phyloP scores from a whole-genome alignment of 495 filamentous ascomycete species.

The Cercophora newfieldiana region DNA sequence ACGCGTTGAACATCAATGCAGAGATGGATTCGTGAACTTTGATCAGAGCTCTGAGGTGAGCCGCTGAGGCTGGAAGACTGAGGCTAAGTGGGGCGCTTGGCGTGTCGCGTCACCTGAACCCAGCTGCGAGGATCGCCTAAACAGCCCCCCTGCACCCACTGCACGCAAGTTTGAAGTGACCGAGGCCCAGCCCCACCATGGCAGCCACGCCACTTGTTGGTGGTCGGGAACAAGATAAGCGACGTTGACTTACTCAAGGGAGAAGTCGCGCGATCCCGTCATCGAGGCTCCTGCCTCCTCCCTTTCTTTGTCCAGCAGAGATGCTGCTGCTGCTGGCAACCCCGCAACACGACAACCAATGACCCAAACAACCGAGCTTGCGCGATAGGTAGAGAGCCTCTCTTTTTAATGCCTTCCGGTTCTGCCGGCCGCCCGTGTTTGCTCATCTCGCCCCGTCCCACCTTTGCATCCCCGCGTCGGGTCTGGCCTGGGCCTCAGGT shows the following conservation, averaged over 20 bases:
- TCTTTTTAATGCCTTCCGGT: neutral
- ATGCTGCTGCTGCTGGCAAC: neutral
- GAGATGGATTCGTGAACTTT: neutral
- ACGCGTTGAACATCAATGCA: neutral
- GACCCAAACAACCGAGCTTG: neutral
- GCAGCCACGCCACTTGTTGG: neutral
- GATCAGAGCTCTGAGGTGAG: too few species aligned
- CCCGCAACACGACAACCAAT: neutral
- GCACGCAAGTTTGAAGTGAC: neutral
- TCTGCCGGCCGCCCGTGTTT: neutral
- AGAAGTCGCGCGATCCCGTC: neutral
- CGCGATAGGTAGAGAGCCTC: constrained; percentile 10
- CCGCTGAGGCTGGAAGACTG: neutral
- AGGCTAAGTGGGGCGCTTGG: neutral
- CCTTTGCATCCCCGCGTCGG: constrained; percentile 1
- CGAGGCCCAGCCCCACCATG: constrained; percentile 7
- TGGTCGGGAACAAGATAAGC: constrained; percentile 11
- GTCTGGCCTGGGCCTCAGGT: neutral
- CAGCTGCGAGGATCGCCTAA: constrained; percentile 10
- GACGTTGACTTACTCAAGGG: neutral
- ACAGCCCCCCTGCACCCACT: neutral
- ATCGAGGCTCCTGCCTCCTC: neutral
- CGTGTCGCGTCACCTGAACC: constrained; percentile 3
- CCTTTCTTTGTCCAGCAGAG: neutral
- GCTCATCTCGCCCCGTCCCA: neutral